These are phyloP conservation scores for Alternaria gansuensis DNA, from an alignment of 2,329 filamentous ascomycete species.

Conservation along the genomic window DNA sequence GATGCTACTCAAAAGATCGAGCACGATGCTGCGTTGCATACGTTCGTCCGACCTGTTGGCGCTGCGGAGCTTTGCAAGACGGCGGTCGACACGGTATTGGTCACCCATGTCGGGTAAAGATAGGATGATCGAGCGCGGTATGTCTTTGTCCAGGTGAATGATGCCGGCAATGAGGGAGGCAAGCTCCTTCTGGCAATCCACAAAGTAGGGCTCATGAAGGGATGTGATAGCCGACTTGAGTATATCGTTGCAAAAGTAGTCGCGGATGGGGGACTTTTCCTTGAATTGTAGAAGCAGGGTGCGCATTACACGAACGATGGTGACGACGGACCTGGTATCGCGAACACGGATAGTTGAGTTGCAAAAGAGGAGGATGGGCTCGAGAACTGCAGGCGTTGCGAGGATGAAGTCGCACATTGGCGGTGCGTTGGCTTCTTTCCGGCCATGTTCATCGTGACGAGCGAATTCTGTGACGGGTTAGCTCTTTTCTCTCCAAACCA, in stretches of 20 bases:
- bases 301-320: conserved; percentile 85
- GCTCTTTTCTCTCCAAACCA: background rate
- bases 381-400: conserved; percentile 77
- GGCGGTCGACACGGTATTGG: conserved; percentile 67
- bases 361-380: conserved; percentile 89
- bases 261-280: conserved; percentile 69
- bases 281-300: conserved; percentile 83
- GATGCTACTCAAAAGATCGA: conserved; percentile 85
- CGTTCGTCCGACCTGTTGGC: conserved; percentile 67
- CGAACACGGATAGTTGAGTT: conserved; percentile 89
- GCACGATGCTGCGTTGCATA: conserved; percentile 79
- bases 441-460: conserved; percentile 41
- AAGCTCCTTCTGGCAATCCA: conserved; percentile 92
- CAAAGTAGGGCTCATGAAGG: conserved; percentile 94
- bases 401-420: conserved; percentile 85
- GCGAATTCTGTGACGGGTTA: conserved; percentile 37
- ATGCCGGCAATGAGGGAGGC: conserved; percentile 88
- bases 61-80: conserved; percentile 53
- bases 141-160: conserved; percentile 76
- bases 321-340: conserved; percentile 86
- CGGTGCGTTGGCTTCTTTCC: conserved; percentile 59
- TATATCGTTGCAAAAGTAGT: conserved; percentile 89
- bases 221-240: conserved; percentile 89
- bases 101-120: conserved; percentile 79
- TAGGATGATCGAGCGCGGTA: conserved; percentile 78